phyloP scores from a whole-genome alignment of 108 stramenopile species.

The Conticribra weissflogii region DNA sequence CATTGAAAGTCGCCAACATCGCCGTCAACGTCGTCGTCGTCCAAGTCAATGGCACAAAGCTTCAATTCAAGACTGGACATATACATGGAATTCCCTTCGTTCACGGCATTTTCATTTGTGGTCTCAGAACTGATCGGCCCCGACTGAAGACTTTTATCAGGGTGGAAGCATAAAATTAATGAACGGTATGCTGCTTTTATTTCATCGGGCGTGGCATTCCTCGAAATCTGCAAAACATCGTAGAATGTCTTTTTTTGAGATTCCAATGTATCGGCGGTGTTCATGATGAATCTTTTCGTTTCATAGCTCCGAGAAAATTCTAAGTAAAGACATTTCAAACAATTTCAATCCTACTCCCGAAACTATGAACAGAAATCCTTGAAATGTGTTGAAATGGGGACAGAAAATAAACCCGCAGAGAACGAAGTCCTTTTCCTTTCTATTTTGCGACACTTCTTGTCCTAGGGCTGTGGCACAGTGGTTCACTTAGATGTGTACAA shows the following conservation, averaged over 20 bases:
- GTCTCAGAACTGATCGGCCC: not conserved
- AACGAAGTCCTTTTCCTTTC: no score
- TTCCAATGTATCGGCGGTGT: no score
- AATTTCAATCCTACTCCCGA: no score
- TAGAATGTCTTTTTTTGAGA: slow-evolving; percentile 46
- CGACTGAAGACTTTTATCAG: slow-evolving; percentile 54
- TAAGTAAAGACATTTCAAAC: no score
- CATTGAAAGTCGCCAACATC: not conserved
- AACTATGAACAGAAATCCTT: no score
- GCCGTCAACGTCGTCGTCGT: slow-evolving; percentile 31
- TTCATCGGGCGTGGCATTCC: slow-evolving; percentile 60
- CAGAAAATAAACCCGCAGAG: no score
- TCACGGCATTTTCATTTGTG: not conserved
- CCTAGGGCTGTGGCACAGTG: no score
- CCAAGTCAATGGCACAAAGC: slow-evolving; percentile 32
- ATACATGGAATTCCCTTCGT: not conserved
- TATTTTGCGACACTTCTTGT: no score
- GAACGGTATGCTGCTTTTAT: slow-evolving; percentile 77
- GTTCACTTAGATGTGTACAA: no score
- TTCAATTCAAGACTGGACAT: not conserved
- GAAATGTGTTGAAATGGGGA: no score
- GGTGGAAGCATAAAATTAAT: slow-evolving; percentile 62
- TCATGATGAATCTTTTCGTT: not conserved
- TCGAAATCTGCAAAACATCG: slow-evolving; percentile 71
- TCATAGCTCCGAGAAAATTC: not conserved